phyloP scores from a whole-genome alignment of 768 basidiomycete species.

The Boletus bicolor region DNA sequence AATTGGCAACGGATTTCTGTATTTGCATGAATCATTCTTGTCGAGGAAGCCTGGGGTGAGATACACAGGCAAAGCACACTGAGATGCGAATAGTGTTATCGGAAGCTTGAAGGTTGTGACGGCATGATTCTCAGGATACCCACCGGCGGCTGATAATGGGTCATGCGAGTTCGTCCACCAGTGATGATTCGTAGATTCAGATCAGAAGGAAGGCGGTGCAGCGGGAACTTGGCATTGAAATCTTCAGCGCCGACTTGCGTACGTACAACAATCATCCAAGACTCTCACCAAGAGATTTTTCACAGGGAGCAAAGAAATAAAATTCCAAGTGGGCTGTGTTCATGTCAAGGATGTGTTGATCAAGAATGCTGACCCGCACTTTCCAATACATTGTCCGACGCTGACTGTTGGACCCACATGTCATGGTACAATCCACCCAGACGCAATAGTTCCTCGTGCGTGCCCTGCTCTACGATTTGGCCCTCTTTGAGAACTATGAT shows the following conservation, averaged over 20 bases:
- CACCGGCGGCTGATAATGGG: no score
- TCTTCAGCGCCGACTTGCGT: background rate
- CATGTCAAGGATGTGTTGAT: background rate
- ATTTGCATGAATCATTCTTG: no score
- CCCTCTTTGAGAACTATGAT: slow-evolving; percentile 96
- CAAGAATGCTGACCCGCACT: slow-evolving; percentile 3
- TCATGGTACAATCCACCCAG: slow-evolving; percentile 67
- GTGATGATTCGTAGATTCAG: no score
- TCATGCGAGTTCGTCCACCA: no score
- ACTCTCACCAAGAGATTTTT: background rate
- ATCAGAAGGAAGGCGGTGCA: no score
- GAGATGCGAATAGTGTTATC: no score
- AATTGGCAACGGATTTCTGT: no score
- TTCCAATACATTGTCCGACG: slow-evolving; percentile 32
- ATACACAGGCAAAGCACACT: no score
- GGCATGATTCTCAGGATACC: no score
- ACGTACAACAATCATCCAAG: background rate
- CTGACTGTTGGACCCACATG: slow-evolving; percentile 80
- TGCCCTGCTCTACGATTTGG: slow-evolving; percentile 86
- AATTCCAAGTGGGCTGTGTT: background rate
- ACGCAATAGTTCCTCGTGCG: slow-evolving; percentile 81
- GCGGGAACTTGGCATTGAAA: background rate
- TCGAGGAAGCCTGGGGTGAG: no score
- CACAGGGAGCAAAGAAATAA: background rate
- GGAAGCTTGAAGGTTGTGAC: no score